Base-by-base conservation (phyloP, 139 green algal genomes). In the Chlorella sp. region DNA sequence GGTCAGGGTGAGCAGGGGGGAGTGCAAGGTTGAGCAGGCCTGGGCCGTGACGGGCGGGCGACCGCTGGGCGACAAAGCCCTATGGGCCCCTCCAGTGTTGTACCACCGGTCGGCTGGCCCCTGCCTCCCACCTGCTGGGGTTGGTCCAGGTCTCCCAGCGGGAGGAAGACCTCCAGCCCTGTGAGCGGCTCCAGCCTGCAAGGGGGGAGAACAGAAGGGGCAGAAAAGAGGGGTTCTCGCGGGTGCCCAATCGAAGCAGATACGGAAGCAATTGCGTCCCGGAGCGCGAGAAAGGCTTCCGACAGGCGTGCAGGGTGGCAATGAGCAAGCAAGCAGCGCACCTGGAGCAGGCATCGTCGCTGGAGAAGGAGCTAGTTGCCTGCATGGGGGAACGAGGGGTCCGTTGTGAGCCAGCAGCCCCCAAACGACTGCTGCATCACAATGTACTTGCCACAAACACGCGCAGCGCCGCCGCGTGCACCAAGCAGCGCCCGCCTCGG, bases 281-380 rank as follows among this genome's bases (percentile, higher is more conserved):
- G 48, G 48, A 9, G 48, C 7, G 48, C 48, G 48, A 57, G 9
- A 57, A 5, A 9, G 9, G 48, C 48, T 57, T 57, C 48, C 48
- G 48, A 9, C 5, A 57, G 48, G 48, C 48, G 48, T 57, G 48
- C 48, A 57, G 48, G 48, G 9, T 57, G 48, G 48, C 48, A 57
- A 9, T 5, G 48, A 57, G 48, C 48, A 57, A 57, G 48, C 48
- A 57, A 57, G 48, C 48, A 57, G 5, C 36, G 28, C 42, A 88
- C 84, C 84, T 66, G 39, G 84, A 88, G 39, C 39, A 64, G 15
- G 71, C 84, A 22, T 88, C 84, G 26, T 68, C 80, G 66, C 36
- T 28, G 37, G 57, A 79, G 84, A 88, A 81, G 68, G 84, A 81
- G 79, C 42, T 85, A 32, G 79, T 30, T 30, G 79, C 42, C 42